These are phyloP conservation scores for Penstemon barbatus DNA, from an alignment of 257 asterid species.

Conservation along the genomic window DNA sequence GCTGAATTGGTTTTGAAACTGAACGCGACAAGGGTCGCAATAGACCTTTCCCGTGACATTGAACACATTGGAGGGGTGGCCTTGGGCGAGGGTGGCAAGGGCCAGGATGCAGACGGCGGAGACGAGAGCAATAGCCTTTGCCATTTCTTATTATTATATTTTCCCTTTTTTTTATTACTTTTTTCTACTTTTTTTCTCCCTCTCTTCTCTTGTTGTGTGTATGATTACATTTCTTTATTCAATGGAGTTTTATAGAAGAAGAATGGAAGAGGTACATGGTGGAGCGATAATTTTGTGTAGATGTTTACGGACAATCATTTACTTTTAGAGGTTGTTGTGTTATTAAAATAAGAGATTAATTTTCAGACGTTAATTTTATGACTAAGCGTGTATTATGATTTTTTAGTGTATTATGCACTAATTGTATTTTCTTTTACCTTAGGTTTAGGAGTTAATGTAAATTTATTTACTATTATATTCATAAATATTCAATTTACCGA, in stretches of 20 bases:
- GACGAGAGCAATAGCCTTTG: constrained; percentile 22
- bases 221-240: constrained; percentile 17
- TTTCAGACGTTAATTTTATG: no score
- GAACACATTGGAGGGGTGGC: constrained; percentile 5
- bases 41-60: constrained; percentile 36
- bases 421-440: no score
- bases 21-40: constrained; percentile 48
- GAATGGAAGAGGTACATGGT: not conserved
- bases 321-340: not conserved
- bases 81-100: constrained; percentile 25
- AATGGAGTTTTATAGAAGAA: constrained; percentile 20
- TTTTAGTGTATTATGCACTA: no score
- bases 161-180: not conserved
- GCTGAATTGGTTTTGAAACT: constrained; percentile 34
- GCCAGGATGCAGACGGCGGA: constrained; percentile 21
- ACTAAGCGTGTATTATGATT: no score
- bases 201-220: constrained; percentile 37
- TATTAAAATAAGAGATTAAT: no score
- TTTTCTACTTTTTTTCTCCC: not conserved
- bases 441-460: no score
- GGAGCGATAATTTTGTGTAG: constrained; percentile 22
- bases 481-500: no score
- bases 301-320: constrained; percentile 1
- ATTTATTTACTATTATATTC: no score
- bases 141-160: constrained; percentile 11